Percentiles rank a stretch among this genome's conserved stretches.
Conservation (phyloP, 495 filamentous ascomycete genomes). For the Hypoxylon subgilvum region DNA sequence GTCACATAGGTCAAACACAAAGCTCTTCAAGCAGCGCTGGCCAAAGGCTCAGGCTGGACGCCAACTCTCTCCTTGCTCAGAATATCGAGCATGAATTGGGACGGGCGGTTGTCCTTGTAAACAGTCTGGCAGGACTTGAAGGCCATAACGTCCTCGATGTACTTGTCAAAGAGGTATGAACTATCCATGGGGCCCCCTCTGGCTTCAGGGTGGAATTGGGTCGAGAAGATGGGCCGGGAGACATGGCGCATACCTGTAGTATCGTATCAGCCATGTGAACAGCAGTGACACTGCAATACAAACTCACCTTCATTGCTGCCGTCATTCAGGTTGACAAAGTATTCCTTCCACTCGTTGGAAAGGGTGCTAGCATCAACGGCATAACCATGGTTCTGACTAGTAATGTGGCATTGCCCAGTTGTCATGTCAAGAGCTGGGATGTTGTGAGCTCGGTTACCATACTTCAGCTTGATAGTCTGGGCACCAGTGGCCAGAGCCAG, state of each 20-base stretch:
- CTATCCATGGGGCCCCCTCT: conserved; percentile 95
- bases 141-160: conserved; percentile 83
- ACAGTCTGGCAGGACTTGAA: conserved; percentile 83
- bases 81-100: conserved; percentile 85
- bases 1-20: conserved; percentile 6
- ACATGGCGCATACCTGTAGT: conserved; percentile 82
- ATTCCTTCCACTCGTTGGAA: conserved; percentile 88
- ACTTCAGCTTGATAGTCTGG: conserved; percentile 91
- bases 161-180: conserved; percentile 93
- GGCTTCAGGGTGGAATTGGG: conserved; percentile 98
- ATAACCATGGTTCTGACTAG: conserved; percentile 97
- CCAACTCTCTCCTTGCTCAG: conserved; percentile 92
- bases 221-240: conserved; percentile 94
- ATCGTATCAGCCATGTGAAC: conserved; percentile 30
- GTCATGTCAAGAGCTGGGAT: conserved; percentile 93
- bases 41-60: conserved; percentile 70
- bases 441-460: conserved; percentile 97
- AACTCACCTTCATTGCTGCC: conserved; percentile 80
- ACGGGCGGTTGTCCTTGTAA: conserved; percentile 79
- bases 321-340: conserved; percentile 97
- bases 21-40: conserved; percentile 43
- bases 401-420: conserved; percentile 97
- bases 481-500: conserved; percentile 82
- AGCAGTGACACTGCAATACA: neutral
- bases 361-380: conserved; percentile 89